These are phyloP conservation scores for Myriosclerotinia curreyana DNA, from an alignment of 2,329 filamentous ascomycete species.

Conservation along the genomic window DNA sequence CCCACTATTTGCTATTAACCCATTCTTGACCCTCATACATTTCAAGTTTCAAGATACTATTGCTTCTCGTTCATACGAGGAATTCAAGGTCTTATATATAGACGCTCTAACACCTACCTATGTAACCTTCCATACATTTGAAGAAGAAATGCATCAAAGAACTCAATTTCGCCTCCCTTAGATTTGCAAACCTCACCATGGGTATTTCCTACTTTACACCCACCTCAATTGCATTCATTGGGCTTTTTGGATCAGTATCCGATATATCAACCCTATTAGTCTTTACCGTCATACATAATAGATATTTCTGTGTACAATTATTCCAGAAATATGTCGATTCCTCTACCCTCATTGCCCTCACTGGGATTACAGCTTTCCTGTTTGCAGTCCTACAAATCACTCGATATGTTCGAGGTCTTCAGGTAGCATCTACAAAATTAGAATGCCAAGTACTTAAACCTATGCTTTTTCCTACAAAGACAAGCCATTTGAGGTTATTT, in stretches of 20 bases:
- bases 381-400: conserved; percentile 28
- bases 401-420: conserved; percentile 29
- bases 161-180: conserved; percentile 3
- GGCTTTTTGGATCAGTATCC: conserved; percentile 12
- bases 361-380: conserved; percentile 5
- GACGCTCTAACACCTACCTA: not conserved
- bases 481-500: conserved; percentile 63
- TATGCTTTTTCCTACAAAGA: conserved; percentile 62
- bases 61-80: not conserved
- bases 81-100: not conserved
- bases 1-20: not conserved
- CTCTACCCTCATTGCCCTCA: conserved; percentile 22
- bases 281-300: conserved; percentile 23
- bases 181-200: conserved; percentile 3
- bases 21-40: not conserved
- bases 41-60: conserved; percentile 4
- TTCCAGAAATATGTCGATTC: conserved; percentile 21
- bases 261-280: conserved; percentile 19
- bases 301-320: conserved; percentile 19
- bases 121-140: not conserved
- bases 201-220: conserved; percentile 7
- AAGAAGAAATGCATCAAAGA: conserved; percentile 13
- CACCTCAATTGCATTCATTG: conserved; percentile 10
- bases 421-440: conserved; percentile 9
- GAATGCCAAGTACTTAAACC: conserved; percentile 39